Base-by-base conservation (phyloP, 805 yeast genomes). In the Diddensiella caesifluorescens region DNA sequence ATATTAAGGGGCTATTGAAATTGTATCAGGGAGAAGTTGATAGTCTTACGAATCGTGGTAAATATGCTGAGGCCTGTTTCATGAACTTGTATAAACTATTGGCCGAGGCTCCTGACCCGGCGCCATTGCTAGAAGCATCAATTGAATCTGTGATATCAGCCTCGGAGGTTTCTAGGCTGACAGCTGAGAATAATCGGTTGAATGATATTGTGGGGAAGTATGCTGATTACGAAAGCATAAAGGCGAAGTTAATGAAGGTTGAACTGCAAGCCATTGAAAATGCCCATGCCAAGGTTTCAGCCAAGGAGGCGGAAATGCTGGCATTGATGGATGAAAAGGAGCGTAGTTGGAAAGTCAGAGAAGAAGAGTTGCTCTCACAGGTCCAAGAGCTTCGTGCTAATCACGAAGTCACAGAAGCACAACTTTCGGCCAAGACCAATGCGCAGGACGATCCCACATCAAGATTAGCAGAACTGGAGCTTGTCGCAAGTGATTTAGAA, bases 91-190 rank as follows among this genome's bases (percentile, higher is more conserved):
- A 90, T 65, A 69, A 85, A 42, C 69, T 77, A 12, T 65, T 90
- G 4, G 85, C 88, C 4, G 95, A 89, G 59, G 89, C 94, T 0
- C 97, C 97, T 0, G 97, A 90, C 64, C 97, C 97, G 1, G 76
- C 73, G 47, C 94, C 95, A 3, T 61, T 89, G 31, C 64, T 90
- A 44, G 83, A 83, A 52, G 72, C 78, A 28, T 76, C 89, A 1
- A 57, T 83, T 21, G 85, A 80, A 38, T 74, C 85, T 4, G 75
- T 82, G 5, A 61, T 71, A 3, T 72, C 74, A 15, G 67, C 72
- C 1, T 67, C 72, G 16, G 86, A 83, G 39, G 64, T 73, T 4
- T 72, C 70, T 2, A 61, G 62, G 6, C 61, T 83, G 37, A 70
- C 71, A 44, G 63, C 66, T 15, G 84, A 83, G 50, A 73, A 70